Evolutionary conservation across 2,329 filamentous ascomycete species (phyloP).

Genomic region (Septoria linicola): DNA sequence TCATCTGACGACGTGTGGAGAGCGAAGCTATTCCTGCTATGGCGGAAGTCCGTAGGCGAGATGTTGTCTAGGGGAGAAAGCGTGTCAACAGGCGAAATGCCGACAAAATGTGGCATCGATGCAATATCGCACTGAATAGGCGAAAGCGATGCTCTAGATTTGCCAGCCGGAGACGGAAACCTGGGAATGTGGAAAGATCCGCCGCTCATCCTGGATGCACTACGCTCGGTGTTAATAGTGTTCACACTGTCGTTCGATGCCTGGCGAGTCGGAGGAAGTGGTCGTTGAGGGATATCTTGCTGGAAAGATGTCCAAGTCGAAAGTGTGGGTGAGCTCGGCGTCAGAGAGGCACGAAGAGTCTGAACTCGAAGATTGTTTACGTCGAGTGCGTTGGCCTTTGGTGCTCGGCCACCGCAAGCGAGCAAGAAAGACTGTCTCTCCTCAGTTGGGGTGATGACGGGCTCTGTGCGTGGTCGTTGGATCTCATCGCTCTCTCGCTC

Average conservation of each 20-base stretch:
- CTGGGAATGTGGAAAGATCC: conserved; percentile 38
- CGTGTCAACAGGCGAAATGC: conserved; percentile 14
- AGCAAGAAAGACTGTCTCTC: conserved; percentile 13
- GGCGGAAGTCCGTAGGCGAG: conserved; percentile 7
- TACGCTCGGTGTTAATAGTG: conserved; percentile 1
- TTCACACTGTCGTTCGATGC: conserved; percentile 3
- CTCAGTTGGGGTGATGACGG: conserved; percentile 4
- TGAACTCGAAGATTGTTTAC: conserved; percentile 32
- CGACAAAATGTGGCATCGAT: conserved; percentile 30
- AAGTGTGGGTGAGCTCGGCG: conserved; percentile 42
- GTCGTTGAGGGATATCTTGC: conserved; percentile 13
- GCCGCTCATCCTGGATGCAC: conserved; percentile 8
- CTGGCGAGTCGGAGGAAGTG: conserved; percentile 3
- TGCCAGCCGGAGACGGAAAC: conserved; percentile 36
- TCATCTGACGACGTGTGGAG: conserved; percentile 20
- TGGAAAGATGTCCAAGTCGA: conserved; percentile 38
- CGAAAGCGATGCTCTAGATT: conserved; percentile 20
- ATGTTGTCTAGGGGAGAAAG: conserved; percentile 18
- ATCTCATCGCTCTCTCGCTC: conserved; percentile 34
- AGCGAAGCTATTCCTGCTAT: conserved; percentile 22
- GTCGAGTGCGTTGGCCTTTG: conserved; percentile 10
- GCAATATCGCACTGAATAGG: conserved; percentile 18
- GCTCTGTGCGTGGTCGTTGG: conserved; percentile 15
- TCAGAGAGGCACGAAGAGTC: conserved; percentile 42
- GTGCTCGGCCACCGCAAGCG: conserved; percentile 8